Evolutionary conservation across 148 eudicot species (phyloP).

Genomic region (Fagopyrum esculentum): DNA sequence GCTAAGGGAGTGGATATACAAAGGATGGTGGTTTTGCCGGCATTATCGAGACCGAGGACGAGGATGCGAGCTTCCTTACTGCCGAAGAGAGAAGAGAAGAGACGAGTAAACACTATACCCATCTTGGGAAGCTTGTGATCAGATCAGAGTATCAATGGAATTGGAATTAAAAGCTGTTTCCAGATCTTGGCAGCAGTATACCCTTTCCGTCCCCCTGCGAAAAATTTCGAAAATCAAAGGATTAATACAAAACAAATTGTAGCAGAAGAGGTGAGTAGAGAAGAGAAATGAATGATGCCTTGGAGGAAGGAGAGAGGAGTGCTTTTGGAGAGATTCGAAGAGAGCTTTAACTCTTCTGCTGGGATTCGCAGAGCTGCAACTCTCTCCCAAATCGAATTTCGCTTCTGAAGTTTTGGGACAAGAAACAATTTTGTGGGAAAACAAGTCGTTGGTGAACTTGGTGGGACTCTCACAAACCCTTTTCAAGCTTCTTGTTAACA

Average conservation of each 20-base stretch:
- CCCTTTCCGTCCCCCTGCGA: background rate
- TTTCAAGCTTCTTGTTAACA: too few relatives aligned
- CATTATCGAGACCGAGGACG: slow-evolving; percentile 95
- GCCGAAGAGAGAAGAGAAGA: slow-evolving; percentile 86
- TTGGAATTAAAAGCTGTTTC: background rate
- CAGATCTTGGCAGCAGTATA: background rate
- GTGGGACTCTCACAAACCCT: background rate
- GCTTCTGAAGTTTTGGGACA: background rate
- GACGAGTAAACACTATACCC: slow-evolving; percentile 72
- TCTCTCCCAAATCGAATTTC: background rate
- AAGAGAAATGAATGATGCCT: background rate
- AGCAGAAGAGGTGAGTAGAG: background rate
- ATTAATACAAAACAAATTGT: background rate
- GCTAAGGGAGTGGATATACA: slow-evolving; percentile 32
- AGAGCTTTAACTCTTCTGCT: too few relatives aligned
- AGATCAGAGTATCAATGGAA: background rate
- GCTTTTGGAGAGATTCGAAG: background rate
- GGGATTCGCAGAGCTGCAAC: background rate
- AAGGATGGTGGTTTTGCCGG: slow-evolving; percentile 95
- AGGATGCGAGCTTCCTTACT: slow-evolving; percentile 94
- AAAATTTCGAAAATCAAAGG: background rate
- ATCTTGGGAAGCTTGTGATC: slow-evolving; percentile 16
- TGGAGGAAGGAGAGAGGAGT: background rate
- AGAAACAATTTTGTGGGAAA: background rate
- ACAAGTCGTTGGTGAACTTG: background rate